A percentile compares a stretch with the other conserved stretches of the same genome.
Evolutionary conservation across 305 asterid species (phyloP).

Genomic region (Vinca major): DNA sequence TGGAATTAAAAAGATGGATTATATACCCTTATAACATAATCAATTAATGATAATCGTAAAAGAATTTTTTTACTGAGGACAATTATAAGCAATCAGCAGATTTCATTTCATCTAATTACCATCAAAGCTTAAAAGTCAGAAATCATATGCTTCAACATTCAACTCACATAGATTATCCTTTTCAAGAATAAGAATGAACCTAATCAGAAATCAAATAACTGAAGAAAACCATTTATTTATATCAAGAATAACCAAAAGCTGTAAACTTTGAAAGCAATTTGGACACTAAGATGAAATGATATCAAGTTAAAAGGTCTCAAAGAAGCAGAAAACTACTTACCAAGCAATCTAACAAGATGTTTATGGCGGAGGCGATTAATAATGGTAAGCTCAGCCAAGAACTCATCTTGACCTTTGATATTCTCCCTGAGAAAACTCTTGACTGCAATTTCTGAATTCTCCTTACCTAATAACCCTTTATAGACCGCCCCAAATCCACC

Average conservation of each 20-base stretch:
- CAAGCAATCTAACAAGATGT: constrained; percentile 58
- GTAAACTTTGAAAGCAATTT: neutral
- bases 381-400: constrained; percentile 89
- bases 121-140: neutral
- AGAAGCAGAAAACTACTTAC: no score
- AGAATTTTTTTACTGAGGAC: no score
- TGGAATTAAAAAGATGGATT: neutral
- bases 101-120: neutral
- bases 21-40: neutral
- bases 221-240: neutral
- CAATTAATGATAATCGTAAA: neutral
- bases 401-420: constrained; percentile 74
- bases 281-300: no score
- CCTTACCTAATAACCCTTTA: constrained; percentile 47
- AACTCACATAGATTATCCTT: neutral
- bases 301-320: no score
- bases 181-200: neutral
- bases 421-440: constrained; percentile 76
- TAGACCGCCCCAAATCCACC: constrained; percentile 89
- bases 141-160: neutral
- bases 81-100: neutral
- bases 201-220: neutral
- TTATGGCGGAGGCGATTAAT: constrained; percentile 86
- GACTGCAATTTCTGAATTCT: constrained; percentile 66
- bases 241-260: neutral